A percentile compares a stretch with the other conserved stretches of the same genome.
Evolutionary conservation across 345 rosid genomes (phyloP).

Genomic region (Syzygium jambos): DNA sequence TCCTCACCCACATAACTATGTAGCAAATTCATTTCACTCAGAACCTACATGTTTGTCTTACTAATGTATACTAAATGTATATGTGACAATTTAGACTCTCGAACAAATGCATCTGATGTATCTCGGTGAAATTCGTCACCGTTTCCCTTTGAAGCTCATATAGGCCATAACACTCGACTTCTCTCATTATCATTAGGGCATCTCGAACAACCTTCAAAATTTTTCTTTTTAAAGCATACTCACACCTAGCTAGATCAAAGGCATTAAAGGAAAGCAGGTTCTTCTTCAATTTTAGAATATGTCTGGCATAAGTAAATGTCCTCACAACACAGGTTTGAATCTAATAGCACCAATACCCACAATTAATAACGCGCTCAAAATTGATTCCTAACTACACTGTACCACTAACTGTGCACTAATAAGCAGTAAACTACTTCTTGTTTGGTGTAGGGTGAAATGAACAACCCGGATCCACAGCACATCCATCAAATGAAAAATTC

Average conservation of each 20-base stretch:
- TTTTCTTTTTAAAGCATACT: background rate
- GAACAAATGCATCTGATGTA: too few species aligned
- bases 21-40: too few species aligned
- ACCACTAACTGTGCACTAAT: background rate
- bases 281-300: background rate
- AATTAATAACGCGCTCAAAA: background rate
- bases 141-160: background rate
- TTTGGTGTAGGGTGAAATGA: background rate
- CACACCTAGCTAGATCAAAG: background rate
- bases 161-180: background rate
- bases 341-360: background rate
- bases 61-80: too few species aligned
- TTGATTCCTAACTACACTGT: background rate
- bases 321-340: background rate
- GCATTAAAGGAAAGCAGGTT: background rate
- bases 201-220: background rate
- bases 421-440: background rate
- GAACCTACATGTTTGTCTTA: too few species aligned
- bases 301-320: background rate
- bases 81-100: too few species aligned
- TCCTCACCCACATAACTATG: too few species aligned
- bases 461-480: fast-evolving
- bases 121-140: too few species aligned
- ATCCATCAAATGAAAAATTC: background rate
- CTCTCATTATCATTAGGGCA: background rate